Conservation (phyloP, 2,329 filamentous ascomycete species). For the Talaromyces sp. region DNA sequence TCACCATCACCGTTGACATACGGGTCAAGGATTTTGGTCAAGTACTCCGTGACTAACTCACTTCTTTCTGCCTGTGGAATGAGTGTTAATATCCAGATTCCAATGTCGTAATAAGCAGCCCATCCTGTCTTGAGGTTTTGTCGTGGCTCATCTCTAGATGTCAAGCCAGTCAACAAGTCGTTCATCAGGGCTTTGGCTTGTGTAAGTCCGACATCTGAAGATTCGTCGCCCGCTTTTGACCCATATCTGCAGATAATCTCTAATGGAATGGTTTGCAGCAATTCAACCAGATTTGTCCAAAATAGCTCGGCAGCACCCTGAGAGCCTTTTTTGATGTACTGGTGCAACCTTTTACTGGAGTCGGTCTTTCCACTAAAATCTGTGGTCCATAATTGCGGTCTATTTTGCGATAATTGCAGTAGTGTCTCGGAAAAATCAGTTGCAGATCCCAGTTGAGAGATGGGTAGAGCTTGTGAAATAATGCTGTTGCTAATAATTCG, state of each 20-base stretch:
- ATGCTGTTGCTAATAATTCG: conserved; percentile 64
- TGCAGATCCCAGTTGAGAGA: conserved; percentile 69
- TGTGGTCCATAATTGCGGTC: conserved; percentile 70
- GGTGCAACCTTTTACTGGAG: conserved; percentile 57
- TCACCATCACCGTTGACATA: conserved; percentile 47
- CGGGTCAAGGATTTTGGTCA: conserved; percentile 53
- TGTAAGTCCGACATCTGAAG: conserved; percentile 36
- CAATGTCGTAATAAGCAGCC: conserved; percentile 67
- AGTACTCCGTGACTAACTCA: conserved; percentile 45
- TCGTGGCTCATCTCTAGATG: conserved; percentile 68
- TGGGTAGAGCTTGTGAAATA: conserved; percentile 69
- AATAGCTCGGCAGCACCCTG: conserved; percentile 69
- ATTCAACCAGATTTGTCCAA: conserved; percentile 64
- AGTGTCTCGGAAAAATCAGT: conserved; percentile 67
- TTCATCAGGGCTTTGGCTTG: conserved; percentile 60
- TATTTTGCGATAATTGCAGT: conserved; percentile 58
- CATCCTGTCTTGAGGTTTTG: conserved; percentile 67
- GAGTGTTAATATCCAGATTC: conserved; percentile 51
- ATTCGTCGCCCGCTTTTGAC: conserved; percentile 21
- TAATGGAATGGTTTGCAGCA: conserved; percentile 57
- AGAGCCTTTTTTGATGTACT: conserved; percentile 78
- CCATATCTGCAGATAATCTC: conserved; percentile 41
- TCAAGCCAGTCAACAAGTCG: conserved; percentile 67
- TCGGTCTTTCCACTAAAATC: conserved; percentile 58
- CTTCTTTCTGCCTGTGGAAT: conserved; percentile 42